Evolutionary conservation across 768 basidiomycete species (phyloP).

Genomic region (Kwoniella pini): DNA sequence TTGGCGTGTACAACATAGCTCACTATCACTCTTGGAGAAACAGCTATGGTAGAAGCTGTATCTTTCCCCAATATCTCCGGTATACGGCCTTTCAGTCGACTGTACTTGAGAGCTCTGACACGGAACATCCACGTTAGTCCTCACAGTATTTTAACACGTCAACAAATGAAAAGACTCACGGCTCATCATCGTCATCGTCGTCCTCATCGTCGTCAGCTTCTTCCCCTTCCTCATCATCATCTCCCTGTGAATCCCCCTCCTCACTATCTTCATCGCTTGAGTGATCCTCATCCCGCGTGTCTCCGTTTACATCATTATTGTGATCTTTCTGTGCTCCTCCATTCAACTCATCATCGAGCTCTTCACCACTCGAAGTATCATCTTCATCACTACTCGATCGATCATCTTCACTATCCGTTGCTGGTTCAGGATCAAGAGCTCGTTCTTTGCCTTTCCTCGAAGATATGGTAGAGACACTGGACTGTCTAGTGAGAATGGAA

Average conservation of each 20-base stretch:
- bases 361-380: not conserved
- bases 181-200: conserved; percentile 70
- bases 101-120: conserved; percentile 72
- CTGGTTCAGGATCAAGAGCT: conserved; percentile 5
- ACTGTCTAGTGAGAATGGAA: not conserved
- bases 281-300: conserved; percentile 43
- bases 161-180: conserved; percentile 64
- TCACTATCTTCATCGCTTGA: conserved; percentile 38
- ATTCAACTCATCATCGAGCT: not conserved
- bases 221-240: conserved; percentile 55
- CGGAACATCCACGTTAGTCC: no score
- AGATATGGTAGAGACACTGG: not conserved
- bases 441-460: conserved; percentile 26
- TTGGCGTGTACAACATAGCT: conserved; percentile 24
- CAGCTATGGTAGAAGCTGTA: conserved; percentile 76
- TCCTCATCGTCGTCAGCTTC: conserved; percentile 56
- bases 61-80: conserved; percentile 84
- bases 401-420: not conserved
- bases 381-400: not conserved
- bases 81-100: conserved; percentile 70
- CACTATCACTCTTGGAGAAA: conserved; percentile 74
- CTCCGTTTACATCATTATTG: conserved; percentile 20
- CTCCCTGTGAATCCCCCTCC: conserved; percentile 43
- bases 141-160: no score
- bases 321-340: not conserved